Conservation (phyloP, 176 grass and related monocot genomes). For the Carex littledalei region DNA sequence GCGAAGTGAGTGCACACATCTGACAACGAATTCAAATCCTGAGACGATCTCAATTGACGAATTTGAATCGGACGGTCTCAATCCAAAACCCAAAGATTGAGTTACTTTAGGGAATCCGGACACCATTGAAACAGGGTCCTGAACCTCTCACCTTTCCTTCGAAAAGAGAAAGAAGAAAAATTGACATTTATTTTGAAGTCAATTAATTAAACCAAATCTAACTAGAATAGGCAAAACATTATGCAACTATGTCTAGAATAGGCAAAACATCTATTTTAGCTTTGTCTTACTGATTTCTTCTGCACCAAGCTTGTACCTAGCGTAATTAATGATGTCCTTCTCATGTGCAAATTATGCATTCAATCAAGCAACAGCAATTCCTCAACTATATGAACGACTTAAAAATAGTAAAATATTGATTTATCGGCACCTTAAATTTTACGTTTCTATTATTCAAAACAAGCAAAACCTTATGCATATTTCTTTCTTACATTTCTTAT, state of each 20-base stretch:
- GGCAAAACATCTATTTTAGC: too few relatives aligned
- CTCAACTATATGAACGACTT: not conserved
- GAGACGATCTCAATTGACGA: too few relatives aligned
- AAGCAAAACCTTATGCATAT: not conserved
- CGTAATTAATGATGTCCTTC: not conserved
- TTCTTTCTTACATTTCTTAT: not conserved
- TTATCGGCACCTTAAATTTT: not conserved
- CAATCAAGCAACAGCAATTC: conserved; percentile 14
- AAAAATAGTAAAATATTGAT: too few relatives aligned
- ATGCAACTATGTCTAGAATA: not conserved
- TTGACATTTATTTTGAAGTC: not conserved
- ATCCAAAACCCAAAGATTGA: too few relatives aligned
- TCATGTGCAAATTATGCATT: not conserved
- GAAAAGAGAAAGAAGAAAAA: not conserved
- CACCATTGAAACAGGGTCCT: not conserved
- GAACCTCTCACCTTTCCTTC: not conserved
- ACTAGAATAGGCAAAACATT: not conserved
- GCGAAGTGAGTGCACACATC: too few relatives aligned
- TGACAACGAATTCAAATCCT: too few relatives aligned
- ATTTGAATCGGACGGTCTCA: too few relatives aligned
- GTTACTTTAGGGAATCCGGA: too few relatives aligned
- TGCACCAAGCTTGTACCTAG: not conserved
- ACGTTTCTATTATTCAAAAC: not conserved
- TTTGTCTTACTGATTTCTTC: too few relatives aligned
- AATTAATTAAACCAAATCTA: not conserved